Percentiles rank a stretch among this genome's conserved stretches.
Evolutionary conservation across 257 asterid species (phyloP).

Genomic region (Forsythia suspensa): DNA sequence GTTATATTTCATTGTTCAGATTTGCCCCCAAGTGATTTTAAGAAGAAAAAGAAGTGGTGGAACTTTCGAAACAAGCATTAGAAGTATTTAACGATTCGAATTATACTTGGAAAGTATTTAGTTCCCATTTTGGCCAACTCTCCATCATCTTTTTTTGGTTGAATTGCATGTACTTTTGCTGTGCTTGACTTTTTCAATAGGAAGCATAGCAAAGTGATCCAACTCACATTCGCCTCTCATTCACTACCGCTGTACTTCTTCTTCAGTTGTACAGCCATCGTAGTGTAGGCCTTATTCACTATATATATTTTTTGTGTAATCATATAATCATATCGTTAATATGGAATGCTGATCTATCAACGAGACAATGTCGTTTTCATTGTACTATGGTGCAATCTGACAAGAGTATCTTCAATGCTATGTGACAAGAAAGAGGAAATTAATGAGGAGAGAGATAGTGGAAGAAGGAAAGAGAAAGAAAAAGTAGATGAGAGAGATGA

Average conservation of each 20-base stretch:
- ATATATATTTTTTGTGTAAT: not conserved
- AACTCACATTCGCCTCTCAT: not conserved
- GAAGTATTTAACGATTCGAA: not conserved
- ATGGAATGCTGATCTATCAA: too few species aligned
- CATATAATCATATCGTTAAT: not conserved
- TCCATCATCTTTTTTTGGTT: not conserved
- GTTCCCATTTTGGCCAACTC: not conserved
- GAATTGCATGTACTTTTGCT: not conserved
- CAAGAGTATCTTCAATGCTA: too few species aligned
- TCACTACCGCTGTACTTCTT: not conserved
- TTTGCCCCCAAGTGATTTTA: slow-evolving; percentile 54
- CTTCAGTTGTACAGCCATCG: not conserved
- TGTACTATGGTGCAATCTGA: too few species aligned
- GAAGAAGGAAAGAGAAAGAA: too few species aligned
- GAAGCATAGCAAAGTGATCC: too few species aligned
- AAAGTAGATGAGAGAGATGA: too few species aligned
- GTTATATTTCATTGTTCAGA: slow-evolving; percentile 41
- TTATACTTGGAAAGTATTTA: not conserved
- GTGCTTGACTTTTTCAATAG: too few species aligned
- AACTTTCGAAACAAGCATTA: slow-evolving; percentile 69
- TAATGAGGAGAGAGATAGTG: too few species aligned
- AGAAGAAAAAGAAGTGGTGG: slow-evolving; percentile 93
- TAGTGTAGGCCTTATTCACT: too few species aligned
- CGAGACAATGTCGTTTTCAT: too few species aligned
- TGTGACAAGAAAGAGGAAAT: too few species aligned